These are phyloP conservation scores for Verticillium longisporum DNA, from an alignment of 2,329 filamentous ascomycete species.

Conservation along the genomic window DNA sequence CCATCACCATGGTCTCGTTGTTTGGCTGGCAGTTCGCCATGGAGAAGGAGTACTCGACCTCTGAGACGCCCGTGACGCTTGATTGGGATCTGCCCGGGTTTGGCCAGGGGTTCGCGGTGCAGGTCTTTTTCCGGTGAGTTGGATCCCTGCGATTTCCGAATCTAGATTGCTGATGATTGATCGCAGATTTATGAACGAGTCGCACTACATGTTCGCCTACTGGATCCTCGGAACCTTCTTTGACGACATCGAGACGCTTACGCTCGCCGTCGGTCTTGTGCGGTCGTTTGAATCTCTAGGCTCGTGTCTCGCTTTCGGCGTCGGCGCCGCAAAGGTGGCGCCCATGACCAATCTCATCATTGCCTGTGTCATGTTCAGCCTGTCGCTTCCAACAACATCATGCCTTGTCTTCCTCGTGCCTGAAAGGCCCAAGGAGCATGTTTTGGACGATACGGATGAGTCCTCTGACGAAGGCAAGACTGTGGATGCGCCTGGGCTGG, in stretches of 20 bases:
- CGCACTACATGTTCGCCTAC: constrained; percentile 44
- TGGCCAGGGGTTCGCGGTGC: constrained; percentile 37
- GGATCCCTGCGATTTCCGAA: neutral
- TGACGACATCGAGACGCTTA: constrained; percentile 42
- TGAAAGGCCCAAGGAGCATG: constrained; percentile 20
- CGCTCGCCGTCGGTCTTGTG: constrained; percentile 38
- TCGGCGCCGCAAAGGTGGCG: constrained; percentile 36
- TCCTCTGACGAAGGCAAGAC: neutral
- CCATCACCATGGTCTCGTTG: constrained; percentile 31
- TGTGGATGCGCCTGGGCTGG: neutral
- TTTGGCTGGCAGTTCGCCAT: constrained; percentile 42
- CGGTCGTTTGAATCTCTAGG: constrained; percentile 42
- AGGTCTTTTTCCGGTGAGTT: constrained; percentile 32
- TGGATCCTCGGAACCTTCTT: constrained; percentile 44
- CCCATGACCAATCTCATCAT: constrained; percentile 42
- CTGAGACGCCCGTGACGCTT: constrained; percentile 28
- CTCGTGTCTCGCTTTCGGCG: constrained; percentile 36
- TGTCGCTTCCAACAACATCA: constrained; percentile 30
- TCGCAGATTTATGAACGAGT: constrained; percentile 38
- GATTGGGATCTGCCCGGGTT: constrained; percentile 39
- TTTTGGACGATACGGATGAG: neutral
- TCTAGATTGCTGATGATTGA: constrained; percentile 8
- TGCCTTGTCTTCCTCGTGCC: constrained; percentile 28
- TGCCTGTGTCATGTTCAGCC: constrained; percentile 38
- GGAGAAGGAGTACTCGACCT: constrained; percentile 34